Percentiles rank a stretch among this genome's conserved stretches.
phyloP scores from a whole-genome alignment of 768 basidiomycete genomes.

The Leccinum aurantiacum region DNA sequence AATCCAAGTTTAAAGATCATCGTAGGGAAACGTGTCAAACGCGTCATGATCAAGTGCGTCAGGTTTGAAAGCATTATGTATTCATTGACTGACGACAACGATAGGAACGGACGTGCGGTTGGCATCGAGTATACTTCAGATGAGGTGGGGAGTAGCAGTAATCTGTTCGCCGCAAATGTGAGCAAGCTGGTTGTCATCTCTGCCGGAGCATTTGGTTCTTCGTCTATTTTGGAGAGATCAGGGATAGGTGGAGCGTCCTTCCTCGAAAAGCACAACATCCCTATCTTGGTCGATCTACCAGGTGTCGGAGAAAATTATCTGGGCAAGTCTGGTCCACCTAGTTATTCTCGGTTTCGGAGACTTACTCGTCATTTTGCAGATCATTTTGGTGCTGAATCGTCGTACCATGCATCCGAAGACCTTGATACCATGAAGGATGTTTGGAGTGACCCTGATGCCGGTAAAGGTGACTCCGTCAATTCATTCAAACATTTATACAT shows the following conservation, averaged over 20 bases:
- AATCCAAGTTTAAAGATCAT: conserved; percentile 30
- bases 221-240: conserved; percentile 56
- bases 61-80: background rate
- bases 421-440: too few species aligned
- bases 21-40: conserved; percentile 22
- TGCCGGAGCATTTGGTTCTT: conserved; percentile 54
- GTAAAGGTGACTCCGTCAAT: too few species aligned
- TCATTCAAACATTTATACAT: too few species aligned
- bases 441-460: too few species aligned
- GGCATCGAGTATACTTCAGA: conserved; percentile 36
- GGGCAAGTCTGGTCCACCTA: conserved; percentile 33
- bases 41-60: background rate
- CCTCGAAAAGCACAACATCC: conserved; percentile 48
- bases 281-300: conserved; percentile 22
- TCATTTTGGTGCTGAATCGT: background rate
- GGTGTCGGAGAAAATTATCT: conserved; percentile 27
- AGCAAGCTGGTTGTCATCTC: conserved; percentile 45
- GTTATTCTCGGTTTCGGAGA: background rate
- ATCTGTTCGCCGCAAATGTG: conserved; percentile 25
- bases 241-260: conserved; percentile 61
- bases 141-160: background rate
- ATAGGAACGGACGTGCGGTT: conserved; percentile 34
- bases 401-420: too few species aligned
- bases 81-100: background rate
- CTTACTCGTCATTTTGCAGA: background rate